Evolutionary conservation across 805 yeast species (phyloP), one percentile per base, ranked within the genome.

Genomic region (Henningerozyma blattae): DNA sequence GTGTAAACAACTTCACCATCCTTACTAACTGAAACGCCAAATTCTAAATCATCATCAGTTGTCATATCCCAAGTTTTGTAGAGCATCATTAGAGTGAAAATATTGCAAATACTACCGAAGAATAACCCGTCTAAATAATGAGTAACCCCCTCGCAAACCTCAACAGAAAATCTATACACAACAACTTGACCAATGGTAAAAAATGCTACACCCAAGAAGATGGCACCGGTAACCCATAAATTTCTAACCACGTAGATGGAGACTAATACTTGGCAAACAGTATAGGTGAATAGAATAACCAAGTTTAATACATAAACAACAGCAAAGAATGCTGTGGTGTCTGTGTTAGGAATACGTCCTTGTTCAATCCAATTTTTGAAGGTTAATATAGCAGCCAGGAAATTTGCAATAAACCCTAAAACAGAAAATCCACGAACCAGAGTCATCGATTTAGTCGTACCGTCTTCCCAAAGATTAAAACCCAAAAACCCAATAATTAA

Each of bases 21-120:
- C 40, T 65, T 72, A 38, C 62, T 62, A 26, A 64, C 63, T 38
- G 74, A 67, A 33, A 84, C 91, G 32, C 85, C 74, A 57, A 89
- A 91, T 59, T 89, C 98, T 46, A 89, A 74, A 55, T 91, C 97
- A 49, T 89, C 97, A 37, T 77, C 75, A 10, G 97, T 91, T 34
- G 89, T 78, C 70, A 87, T 85, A 50, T 87, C 96, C 95, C 97
- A 89, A 46, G 76, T 84, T 59, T 91, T 87, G 65, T 86, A 89
- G 33, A 89, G 67, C 97, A 91, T 89, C 94, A 91, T 86, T 35
- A 81, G 61, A 4, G 94, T 70, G 48, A 85, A 80, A 32, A 85
- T 52, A 52, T 84, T 84, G 51, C 94, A 72, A 24, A 85, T 48
- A 18, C 91, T 71, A 22, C 85, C 91, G 49, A 87, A 84, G 50